Evolutionary conservation across 495 filamentous ascomycete species (phyloP).

Genomic region (Penicillium manginii): DNA sequence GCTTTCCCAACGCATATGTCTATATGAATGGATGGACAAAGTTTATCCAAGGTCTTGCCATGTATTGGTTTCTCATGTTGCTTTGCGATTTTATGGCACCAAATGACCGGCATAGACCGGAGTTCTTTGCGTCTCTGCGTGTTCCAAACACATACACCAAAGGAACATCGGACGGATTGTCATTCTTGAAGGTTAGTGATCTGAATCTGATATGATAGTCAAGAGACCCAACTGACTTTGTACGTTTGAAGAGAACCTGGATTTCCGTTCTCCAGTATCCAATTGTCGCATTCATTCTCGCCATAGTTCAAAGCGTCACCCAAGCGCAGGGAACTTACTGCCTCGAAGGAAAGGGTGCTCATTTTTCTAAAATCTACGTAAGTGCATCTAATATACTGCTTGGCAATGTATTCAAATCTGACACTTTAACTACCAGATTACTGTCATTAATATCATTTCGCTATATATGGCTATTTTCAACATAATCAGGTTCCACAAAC

Average conservation of each 20-base stretch:
- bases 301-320: constrained; percentile 35
- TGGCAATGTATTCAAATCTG: not conserved
- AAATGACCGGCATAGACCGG: constrained; percentile 16
- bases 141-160: constrained; percentile 18
- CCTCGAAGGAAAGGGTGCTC: constrained; percentile 23
- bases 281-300: constrained; percentile 26
- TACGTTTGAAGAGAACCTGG: constrained; percentile 24
- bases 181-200: constrained; percentile 23
- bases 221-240: not conserved
- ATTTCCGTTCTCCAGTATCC: constrained; percentile 36
- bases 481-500: constrained; percentile 30
- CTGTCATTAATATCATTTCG: constrained; percentile 29
- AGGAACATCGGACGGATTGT: constrained; percentile 20
- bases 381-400: not conserved
- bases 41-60: constrained; percentile 34
- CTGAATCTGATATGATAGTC: not conserved
- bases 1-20: constrained; percentile 30
- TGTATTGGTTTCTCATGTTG: constrained; percentile 37
- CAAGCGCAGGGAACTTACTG: constrained; percentile 34
- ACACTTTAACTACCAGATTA: constrained; percentile 22
- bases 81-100: constrained; percentile 35
- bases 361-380: constrained; percentile 43
- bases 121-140: constrained; percentile 29
- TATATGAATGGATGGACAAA: constrained; percentile 36
- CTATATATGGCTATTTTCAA: constrained; percentile 26